Conservation (phyloP, 2,329 filamentous ascomycete species). For the Penicillium frequentans region DNA sequence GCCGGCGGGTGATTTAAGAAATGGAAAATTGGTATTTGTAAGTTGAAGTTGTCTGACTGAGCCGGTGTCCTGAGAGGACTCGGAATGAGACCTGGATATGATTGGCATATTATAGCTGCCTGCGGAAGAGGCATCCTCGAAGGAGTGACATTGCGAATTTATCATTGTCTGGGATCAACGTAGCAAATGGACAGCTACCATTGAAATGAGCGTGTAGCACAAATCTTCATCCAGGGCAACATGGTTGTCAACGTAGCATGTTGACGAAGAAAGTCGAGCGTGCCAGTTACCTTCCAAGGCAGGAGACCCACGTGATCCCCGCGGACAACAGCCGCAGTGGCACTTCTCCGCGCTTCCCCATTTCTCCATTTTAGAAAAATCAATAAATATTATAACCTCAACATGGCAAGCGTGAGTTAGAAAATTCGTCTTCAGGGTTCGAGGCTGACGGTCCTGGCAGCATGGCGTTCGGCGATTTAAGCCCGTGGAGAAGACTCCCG, state of each 20-base stretch:
- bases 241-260: neutral
- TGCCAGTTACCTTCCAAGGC: neutral
- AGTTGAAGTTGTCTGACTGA: slow-evolving; percentile 12
- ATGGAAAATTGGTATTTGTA: slow-evolving; percentile 17
- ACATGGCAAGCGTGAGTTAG: slow-evolving; percentile 34
- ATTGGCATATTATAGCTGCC: slow-evolving; percentile 8
- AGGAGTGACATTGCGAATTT: slow-evolving; percentile 27
- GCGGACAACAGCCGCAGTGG: neutral
- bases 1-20: slow-evolving; percentile 11
- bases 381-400: neutral
- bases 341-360: slow-evolving; percentile 1
- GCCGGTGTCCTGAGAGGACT: slow-evolving; percentile 6
- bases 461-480: slow-evolving; percentile 78
- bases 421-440: slow-evolving; percentile 6
- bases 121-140: slow-evolving; percentile 22
- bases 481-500: slow-evolving; percentile 62
- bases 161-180: slow-evolving; percentile 19
- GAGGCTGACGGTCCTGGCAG: slow-evolving; percentile 49
- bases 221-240: slow-evolving; percentile 1
- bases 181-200: neutral
- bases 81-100: slow-evolving; percentile 13
- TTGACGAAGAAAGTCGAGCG: neutral
- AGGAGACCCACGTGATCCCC: slow-evolving; percentile 5
- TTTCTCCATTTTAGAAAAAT: neutral
- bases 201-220: slow-evolving; percentile 19